Evolutionary conservation across 768 basidiomycete genomes (phyloP).

Genomic region (Boletus sp.): DNA sequence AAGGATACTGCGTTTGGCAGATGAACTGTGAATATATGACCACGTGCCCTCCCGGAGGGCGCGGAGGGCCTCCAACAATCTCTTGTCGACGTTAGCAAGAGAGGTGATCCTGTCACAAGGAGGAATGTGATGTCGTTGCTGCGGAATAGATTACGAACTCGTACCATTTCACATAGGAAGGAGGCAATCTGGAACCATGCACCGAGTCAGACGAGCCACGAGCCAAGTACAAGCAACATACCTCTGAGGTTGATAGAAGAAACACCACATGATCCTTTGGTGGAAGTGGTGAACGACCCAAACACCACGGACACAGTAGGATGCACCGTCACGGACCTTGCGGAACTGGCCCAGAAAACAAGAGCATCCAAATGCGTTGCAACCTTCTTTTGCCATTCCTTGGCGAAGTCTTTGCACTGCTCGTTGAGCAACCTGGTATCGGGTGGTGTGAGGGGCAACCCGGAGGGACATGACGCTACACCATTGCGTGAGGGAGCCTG

Average conservation of each 20-base stretch:
- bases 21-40: conserved; percentile 52
- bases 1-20: conserved; percentile 40
- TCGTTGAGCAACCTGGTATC: conserved; percentile 1
- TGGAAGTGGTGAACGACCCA: conserved; percentile 2
- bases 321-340: conserved; percentile 47
- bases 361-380: conserved; percentile 59
- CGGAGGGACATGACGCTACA: background rate
- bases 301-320: background rate
- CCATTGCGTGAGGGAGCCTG: background rate
- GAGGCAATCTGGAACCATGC: conserved; percentile 34
- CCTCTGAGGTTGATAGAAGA: conserved; percentile 75
- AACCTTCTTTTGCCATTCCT: conserved; percentile 32
- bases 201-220: background rate
- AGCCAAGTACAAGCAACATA: conserved; percentile 23
- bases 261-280: conserved; percentile 84
- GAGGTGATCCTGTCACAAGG: conserved; percentile 51
- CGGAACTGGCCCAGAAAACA: conserved; percentile 74
- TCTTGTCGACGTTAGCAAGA: conserved; percentile 63
- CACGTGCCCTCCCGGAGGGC: conserved; percentile 52
- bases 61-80: conserved; percentile 53
- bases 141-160: background rate
- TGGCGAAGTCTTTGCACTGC: conserved; percentile 22
- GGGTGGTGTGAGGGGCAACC: background rate
- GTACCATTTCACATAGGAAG: conserved; percentile 61
- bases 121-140: background rate